Conservation (phyloP, 2,329 filamentous ascomycete genomes). For the Diaporthe vaccinii region DNA sequence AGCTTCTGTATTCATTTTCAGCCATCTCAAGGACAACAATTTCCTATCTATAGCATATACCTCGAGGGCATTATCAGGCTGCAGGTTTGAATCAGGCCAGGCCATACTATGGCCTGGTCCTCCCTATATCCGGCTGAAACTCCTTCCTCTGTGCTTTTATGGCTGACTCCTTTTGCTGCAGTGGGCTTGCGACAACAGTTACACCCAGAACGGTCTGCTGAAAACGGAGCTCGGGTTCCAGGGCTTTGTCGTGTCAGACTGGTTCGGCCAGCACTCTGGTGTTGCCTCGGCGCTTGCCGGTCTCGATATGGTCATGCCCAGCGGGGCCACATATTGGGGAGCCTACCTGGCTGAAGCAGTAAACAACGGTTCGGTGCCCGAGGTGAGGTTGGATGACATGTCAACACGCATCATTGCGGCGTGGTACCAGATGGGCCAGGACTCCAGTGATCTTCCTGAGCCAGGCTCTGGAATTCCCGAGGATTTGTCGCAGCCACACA, state of each 20-base stretch:
- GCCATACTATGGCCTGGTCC: too few relatives aligned
- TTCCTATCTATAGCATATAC: too few relatives aligned
- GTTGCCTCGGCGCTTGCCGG: conserved; percentile 74
- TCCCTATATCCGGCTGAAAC: too few relatives aligned
- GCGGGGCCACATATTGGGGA: conserved; percentile 56
- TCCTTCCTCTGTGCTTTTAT: too few relatives aligned
- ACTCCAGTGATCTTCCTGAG: conserved; percentile 56
- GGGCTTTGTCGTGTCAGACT: conserved; percentile 75
- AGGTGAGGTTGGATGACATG: conserved; percentile 71
- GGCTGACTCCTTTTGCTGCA: too few relatives aligned
- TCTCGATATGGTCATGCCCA: conserved; percentile 80
- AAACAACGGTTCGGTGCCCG: conserved; percentile 69
- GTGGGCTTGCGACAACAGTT: conserved; percentile 75
- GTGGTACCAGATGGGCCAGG: conserved; percentile 70
- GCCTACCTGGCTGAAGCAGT: conserved; percentile 71
- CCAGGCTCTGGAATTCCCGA: conserved; percentile 67
- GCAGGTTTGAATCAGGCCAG: too few relatives aligned
- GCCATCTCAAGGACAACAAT: too few relatives aligned
- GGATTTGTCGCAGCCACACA: conserved; percentile 63
- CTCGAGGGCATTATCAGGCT: too few relatives aligned
- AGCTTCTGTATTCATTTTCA: too few relatives aligned
- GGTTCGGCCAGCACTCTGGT: conserved; percentile 75
- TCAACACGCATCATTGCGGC: conserved; percentile 58
- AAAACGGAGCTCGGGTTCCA: conserved; percentile 70
- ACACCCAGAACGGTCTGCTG: conserved; percentile 73